phyloP scores from a whole-genome alignment of 208 protist genomes.

The Trypanosoma mega region DNA sequence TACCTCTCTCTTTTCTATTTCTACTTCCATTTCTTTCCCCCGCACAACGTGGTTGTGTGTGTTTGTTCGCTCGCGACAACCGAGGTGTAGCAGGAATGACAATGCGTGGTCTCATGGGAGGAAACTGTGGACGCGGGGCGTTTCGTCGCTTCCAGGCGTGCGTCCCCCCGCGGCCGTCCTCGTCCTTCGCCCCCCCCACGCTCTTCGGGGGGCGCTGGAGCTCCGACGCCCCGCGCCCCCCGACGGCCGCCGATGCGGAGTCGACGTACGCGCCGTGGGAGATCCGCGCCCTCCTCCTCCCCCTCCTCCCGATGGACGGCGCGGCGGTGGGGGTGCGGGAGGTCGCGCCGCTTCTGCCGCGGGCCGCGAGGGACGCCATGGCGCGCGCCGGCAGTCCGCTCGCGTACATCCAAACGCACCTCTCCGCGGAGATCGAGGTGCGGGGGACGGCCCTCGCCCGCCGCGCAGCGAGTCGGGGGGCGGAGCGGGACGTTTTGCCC shows the following conservation, averaged over 20 bases:
- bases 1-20: no score
- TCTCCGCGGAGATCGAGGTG: slow-evolving; percentile 29
- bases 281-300: slow-evolving; percentile 46
- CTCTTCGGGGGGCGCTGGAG: neutral
- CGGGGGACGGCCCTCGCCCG: slow-evolving; percentile 21
- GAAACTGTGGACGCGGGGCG: no score
- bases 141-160: no score
- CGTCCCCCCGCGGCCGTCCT: no score
- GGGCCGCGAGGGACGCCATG: slow-evolving; percentile 28
- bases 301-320: slow-evolving; percentile 33
- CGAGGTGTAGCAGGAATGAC: neutral
- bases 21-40: neutral
- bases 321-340: slow-evolving; percentile 23
- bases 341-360: slow-evolving; percentile 13
- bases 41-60: neutral
- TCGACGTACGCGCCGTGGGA: slow-evolving; percentile 55
- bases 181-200: no score
- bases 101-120: neutral
- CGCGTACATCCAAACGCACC: slow-evolving; percentile 26
- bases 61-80: neutral
- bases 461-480: neutral
- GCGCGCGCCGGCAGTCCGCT: slow-evolving; percentile 21
- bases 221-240: no score
- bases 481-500: neutral
- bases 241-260: neutral